Evolutionary conservation across 352 stramenopile species (phyloP).

Genomic region (Plasmopara viticola): DNA sequence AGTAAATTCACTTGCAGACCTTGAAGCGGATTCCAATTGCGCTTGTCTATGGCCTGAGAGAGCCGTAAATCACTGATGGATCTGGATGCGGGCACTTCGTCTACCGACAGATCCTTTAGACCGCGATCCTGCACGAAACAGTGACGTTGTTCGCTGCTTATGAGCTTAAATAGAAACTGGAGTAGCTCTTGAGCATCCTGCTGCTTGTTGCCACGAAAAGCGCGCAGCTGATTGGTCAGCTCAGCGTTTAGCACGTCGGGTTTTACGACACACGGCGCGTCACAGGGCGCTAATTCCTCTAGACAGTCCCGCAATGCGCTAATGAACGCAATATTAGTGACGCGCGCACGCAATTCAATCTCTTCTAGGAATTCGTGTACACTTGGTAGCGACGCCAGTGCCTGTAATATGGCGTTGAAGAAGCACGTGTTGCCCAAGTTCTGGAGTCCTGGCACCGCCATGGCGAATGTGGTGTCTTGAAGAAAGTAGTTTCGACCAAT

Average conservation of each 20-base stretch:
- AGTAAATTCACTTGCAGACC: slow-evolving; percentile 77
- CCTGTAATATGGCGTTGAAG: slow-evolving; percentile 87
- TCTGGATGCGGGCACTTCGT: slow-evolving; percentile 7
- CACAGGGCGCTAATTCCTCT: slow-evolving; percentile 28
- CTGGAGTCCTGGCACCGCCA: slow-evolving; percentile 47
- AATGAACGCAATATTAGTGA: slow-evolving; percentile 49
- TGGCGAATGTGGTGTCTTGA: not conserved
- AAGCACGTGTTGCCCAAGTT: slow-evolving; percentile 90
- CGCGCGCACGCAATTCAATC: slow-evolving; percentile 41
- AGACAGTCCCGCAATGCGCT: slow-evolving; percentile 59
- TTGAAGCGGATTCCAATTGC: slow-evolving; percentile 70
- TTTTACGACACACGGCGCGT: slow-evolving; percentile 33
- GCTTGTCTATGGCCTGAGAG: slow-evolving; percentile 53
- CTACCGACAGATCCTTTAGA: slow-evolving; percentile 37
- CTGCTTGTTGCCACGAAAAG: slow-evolving; percentile 75
- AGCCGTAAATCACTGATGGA: slow-evolving; percentile 73
- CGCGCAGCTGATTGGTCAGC: slow-evolving; percentile 43
- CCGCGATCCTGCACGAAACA: slow-evolving; percentile 47
- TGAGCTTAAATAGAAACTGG: slow-evolving; percentile 79
- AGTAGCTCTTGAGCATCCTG: slow-evolving; percentile 84
- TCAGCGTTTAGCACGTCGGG: slow-evolving; percentile 54
- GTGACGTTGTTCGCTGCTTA: slow-evolving; percentile 56
- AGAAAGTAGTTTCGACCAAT: slow-evolving; percentile 6
- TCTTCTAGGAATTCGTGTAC: slow-evolving; percentile 67
- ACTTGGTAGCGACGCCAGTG: slow-evolving; percentile 59